Base-by-base conservation (phyloP, 2,329 filamentous ascomycete genomes). In the Talaromyces sp. region DNA sequence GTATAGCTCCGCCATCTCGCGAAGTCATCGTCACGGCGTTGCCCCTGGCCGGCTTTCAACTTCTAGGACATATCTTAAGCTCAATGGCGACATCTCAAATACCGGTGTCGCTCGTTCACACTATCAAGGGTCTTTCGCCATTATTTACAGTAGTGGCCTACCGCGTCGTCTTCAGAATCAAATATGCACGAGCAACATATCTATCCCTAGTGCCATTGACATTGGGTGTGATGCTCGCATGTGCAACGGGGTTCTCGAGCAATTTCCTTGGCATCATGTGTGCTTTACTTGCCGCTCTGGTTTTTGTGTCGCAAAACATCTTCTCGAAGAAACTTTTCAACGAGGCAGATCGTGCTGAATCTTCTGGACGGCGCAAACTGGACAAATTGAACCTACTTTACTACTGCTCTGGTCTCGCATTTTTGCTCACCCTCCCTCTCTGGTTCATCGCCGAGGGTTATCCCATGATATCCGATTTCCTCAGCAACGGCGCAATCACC, bases 241-340 rank as follows among this genome's bases (percentile, higher is more conserved):
- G 95, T 75, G 97, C 93, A 1, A 91, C 93, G 13, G 92, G 92
- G 71, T 93, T 96, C 68, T 89, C 87, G 25, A 93, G 91, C 32
- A 93, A 99, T 71, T 84, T 97, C 65, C 84, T 95, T 57, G 95
- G 95, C n/a, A 89, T 99, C 19, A 70, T 93, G 11, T 93, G 93
- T 70, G 93, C 95, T 3, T 88, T 99, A 42, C 80, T 91, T 36
- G 93, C 92, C n/a, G 92, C 95, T 8, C 81, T 98, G 60, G 89
- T 98, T 66, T 99, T 99, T 72, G 95, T 99, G 39, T 95, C 92
- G 0, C 95, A 99, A 73, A 99, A 99, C 72, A 99, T 99, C 61
- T 96, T 97, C 67, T 98, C 93, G 22, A 99, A 99, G 77, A 91
- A 92, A 66, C 86, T 99, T 10, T 99, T 99, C 81, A 99, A 97